Evolutionary conservation across 1,139 yeast genomes (phyloP).

Genomic region (Kodamaea plutei): DNA sequence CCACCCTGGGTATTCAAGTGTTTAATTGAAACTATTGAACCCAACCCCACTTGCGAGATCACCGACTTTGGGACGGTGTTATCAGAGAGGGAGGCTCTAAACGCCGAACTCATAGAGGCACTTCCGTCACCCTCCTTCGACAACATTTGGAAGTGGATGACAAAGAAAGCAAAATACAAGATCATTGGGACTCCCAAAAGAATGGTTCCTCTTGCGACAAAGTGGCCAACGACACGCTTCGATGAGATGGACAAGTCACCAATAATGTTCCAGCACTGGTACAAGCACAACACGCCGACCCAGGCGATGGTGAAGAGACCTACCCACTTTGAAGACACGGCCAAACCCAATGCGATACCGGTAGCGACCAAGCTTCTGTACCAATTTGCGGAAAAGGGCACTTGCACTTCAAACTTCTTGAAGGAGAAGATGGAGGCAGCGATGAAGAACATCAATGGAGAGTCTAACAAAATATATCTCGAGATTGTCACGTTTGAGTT

Average conservation of each 20-base stretch:
- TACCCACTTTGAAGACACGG: conserved; percentile 92
- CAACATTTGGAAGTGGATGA: conserved; percentile 71
- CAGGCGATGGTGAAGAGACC: conserved; percentile 93
- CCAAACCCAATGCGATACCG: conserved; percentile 82
- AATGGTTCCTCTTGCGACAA: conserved; percentile 50
- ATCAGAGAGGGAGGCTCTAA: conserved; percentile 73
- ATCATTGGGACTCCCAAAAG: conserved; percentile 67
- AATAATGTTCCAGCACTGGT: conserved; percentile 80
- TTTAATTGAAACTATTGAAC: conserved; percentile 74
- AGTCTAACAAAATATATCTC: conserved; percentile 82
- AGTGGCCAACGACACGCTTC: conserved; percentile 48
- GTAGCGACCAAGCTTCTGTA: conserved; percentile 66
- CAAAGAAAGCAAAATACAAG: conserved; percentile 70
- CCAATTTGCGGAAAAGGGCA: conserved; percentile 70
- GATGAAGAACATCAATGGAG: conserved; percentile 87
- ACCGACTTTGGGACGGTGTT: conserved; percentile 65
- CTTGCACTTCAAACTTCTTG: conserved; percentile 76
- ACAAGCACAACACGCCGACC: conserved; percentile 74
- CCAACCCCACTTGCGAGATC: conserved; percentile 80
- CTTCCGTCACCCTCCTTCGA: conserved; percentile 79
- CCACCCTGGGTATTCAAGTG: conserved; percentile 90
- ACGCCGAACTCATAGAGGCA: conserved; percentile 85
- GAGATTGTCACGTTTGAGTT: conserved; percentile 86
- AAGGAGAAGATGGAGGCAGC: conserved; percentile 80
- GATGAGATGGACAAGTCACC: conserved; percentile 77